These are phyloP conservation scores for Aspergillus sclerotioniger DNA, from an alignment of 495 filamentous ascomycete species.

Conservation along the genomic window DNA sequence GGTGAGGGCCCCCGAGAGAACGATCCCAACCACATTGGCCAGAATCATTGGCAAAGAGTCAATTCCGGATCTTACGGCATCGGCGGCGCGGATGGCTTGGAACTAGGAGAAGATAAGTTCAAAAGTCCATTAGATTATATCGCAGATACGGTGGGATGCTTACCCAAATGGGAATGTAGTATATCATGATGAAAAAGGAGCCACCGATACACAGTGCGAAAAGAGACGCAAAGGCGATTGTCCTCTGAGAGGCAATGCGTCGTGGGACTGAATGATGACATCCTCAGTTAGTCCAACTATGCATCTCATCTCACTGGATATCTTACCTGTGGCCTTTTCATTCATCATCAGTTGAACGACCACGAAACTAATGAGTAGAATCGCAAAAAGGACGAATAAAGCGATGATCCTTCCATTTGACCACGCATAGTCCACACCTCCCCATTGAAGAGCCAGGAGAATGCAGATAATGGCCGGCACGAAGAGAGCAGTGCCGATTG, in stretches of 20 bases:
- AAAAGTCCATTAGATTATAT: conserved; percentile 17
- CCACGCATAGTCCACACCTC: conserved; percentile 56
- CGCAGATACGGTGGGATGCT: neutral
- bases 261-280: conserved; percentile 52
- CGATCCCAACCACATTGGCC: conserved; percentile 39
- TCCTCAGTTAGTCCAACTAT: conserved; percentile 34
- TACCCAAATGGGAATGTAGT: conserved; percentile 12
- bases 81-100: conserved; percentile 54
- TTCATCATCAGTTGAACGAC: conserved; percentile 31
- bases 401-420: conserved; percentile 49
- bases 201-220: conserved; percentile 25
- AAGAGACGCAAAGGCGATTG: conserved; percentile 48
- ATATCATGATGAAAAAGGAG: conserved; percentile 29
- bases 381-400: conserved; percentile 47
- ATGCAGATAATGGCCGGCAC: conserved; percentile 51
- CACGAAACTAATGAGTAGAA: conserved; percentile 45
- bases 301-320: no score
- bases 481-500: conserved; percentile 48
- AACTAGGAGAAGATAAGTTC: conserved; percentile 76
- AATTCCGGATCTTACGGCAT: conserved; percentile 35
- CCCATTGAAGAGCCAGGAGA: conserved; percentile 61
- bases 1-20: conserved; percentile 45
- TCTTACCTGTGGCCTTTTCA: no score
- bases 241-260: conserved; percentile 51
- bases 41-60: conserved; percentile 45